These are phyloP conservation scores for Cucurbita ficifolia DNA, from an alignment of 306 rosid genomes.

Conservation along the genomic window DNA sequence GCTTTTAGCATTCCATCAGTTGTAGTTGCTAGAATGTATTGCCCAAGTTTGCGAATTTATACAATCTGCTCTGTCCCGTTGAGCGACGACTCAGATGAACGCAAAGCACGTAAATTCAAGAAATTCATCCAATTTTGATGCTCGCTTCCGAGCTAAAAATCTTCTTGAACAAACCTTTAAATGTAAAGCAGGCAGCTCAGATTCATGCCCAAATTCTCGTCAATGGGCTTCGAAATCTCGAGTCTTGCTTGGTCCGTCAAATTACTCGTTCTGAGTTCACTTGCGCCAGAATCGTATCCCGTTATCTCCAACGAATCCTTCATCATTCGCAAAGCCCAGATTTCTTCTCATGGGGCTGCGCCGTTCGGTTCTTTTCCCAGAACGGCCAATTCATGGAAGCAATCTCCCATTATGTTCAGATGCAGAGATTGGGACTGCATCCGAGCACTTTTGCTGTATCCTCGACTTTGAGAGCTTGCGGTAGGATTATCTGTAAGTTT, in stretches of 20 bases:
- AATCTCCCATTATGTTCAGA: constrained; percentile 37
- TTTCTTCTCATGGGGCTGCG: constrained; percentile 50
- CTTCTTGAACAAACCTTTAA: constrained; percentile 23
- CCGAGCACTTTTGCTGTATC: constrained; percentile 49
- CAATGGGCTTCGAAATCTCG: constrained; percentile 22
- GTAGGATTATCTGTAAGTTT: constrained; percentile 19
- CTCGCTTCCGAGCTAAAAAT: constrained; percentile 14
- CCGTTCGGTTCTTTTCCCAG: constrained; percentile 52
- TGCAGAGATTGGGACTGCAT: constrained; percentile 40
- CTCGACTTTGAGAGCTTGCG: constrained; percentile 60
- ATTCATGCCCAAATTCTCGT: constrained; percentile 36
- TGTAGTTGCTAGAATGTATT: too few species aligned
- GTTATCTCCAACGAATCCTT: constrained; percentile 29
- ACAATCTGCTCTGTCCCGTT: too few species aligned
- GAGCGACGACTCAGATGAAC: too few species aligned
- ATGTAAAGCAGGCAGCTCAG: constrained; percentile 40
- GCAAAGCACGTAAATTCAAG: not conserved
- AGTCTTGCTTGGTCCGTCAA: constrained; percentile 34
- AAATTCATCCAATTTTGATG: constrained; percentile 10
- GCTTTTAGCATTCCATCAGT: too few species aligned
- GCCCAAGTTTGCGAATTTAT: too few species aligned
- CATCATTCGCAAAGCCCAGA: constrained; percentile 35
- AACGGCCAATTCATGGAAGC: constrained; percentile 46
- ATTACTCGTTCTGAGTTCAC: constrained; percentile 25
- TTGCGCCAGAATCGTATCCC: constrained; percentile 22